These are phyloP conservation scores for Trametes elegans DNA, from an alignment of 768 basidiomycete species.

Conservation along the genomic window DNA sequence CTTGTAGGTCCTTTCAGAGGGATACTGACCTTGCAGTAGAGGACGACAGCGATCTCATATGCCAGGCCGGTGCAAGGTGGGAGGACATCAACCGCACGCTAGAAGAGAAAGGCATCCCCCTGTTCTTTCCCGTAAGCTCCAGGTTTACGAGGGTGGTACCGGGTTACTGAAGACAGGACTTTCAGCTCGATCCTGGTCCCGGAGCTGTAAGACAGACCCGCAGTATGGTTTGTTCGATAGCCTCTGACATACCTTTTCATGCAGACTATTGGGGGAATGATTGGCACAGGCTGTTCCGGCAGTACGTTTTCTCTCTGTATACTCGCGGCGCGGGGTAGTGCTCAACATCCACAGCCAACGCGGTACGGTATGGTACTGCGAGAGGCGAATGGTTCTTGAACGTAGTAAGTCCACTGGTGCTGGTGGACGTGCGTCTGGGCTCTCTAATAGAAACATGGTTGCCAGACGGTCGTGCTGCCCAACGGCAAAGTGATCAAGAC, in stretches of 20 bases:
- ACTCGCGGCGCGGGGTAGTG: neutral
- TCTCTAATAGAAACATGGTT: neutral
- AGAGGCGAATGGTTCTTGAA: conserved; percentile 88
- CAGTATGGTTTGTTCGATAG: conserved; percentile 41
- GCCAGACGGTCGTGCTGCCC: conserved; percentile 80
- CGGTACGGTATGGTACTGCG: conserved; percentile 85
- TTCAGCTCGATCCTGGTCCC: conserved; percentile 5
- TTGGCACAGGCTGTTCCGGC: conserved; percentile 82
- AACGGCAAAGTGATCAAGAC: conserved; percentile 88
- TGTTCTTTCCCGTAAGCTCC: conserved; percentile 45
- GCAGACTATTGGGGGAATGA: conserved; percentile 77
- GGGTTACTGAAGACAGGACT: neutral
- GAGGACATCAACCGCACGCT: conserved; percentile 73
- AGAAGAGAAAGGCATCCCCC: conserved; percentile 63
- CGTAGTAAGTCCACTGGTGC: conserved; percentile 43
- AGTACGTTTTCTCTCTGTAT: conserved; percentile 47
- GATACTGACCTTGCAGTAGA: conserved; percentile 39
- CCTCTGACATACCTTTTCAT: conserved; percentile 31
- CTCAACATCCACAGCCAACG: conserved; percentile 41
- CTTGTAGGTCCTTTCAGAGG: neutral
- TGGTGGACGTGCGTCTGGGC: neutral
- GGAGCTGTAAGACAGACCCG: conserved; percentile 20
- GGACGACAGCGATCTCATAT: conserved; percentile 69
- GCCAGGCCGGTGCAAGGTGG: conserved; percentile 77
- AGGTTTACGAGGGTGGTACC: neutral